These are phyloP conservation scores for Moelleriella libera DNA, from an alignment of 2,329 filamentous ascomycete species.

Conservation along the genomic window DNA sequence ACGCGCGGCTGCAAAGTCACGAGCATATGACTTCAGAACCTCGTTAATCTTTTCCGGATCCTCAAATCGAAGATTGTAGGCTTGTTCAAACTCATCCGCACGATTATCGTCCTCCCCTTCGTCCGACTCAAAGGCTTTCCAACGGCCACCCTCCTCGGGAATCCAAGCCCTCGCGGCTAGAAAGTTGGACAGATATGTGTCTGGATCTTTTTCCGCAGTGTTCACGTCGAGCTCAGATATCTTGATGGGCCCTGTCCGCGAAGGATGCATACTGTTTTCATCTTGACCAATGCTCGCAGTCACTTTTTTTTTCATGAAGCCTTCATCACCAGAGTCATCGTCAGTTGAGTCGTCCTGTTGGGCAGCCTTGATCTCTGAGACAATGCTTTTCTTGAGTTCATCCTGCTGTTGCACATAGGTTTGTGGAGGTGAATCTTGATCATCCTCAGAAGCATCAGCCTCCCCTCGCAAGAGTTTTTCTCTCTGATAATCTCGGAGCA, in stretches of 20 bases:
- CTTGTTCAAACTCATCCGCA: conserved; percentile 79
- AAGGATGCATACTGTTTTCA: conserved; percentile 40
- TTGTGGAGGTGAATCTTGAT: conserved; percentile 41
- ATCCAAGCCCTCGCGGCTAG: conserved; percentile 87
- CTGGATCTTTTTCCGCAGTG: conserved; percentile 75
- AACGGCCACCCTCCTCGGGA: conserved; percentile 48
- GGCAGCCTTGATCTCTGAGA: conserved; percentile 66
- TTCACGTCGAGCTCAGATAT: conserved; percentile 50
- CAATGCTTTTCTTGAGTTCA: conserved; percentile 60
- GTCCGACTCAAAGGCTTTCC: conserved; percentile 82
- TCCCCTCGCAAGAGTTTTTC: conserved; percentile 71
- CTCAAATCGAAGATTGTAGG: conserved; percentile 94
- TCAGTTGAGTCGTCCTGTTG: conserved; percentile 27
- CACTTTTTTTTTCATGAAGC: conserved; percentile 57
- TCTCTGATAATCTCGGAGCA: conserved; percentile 79
- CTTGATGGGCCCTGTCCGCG: conserved; percentile 30
- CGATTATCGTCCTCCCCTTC: conserved; percentile 72
- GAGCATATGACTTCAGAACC: conserved; percentile 73
- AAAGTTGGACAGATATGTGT: conserved; percentile 89
- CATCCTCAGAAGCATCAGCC: conserved; percentile 41
- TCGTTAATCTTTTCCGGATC: conserved; percentile 82
- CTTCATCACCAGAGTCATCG: conserved; percentile 46
- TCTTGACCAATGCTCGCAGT: conserved; percentile 19
- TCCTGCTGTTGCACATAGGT: conserved; percentile 87
- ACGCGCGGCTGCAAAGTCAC: conserved; percentile 68